Conservation (phyloP, 2,329 filamentous ascomycete genomes). For the Paraphaeosphaeria sporulosa region DNA sequence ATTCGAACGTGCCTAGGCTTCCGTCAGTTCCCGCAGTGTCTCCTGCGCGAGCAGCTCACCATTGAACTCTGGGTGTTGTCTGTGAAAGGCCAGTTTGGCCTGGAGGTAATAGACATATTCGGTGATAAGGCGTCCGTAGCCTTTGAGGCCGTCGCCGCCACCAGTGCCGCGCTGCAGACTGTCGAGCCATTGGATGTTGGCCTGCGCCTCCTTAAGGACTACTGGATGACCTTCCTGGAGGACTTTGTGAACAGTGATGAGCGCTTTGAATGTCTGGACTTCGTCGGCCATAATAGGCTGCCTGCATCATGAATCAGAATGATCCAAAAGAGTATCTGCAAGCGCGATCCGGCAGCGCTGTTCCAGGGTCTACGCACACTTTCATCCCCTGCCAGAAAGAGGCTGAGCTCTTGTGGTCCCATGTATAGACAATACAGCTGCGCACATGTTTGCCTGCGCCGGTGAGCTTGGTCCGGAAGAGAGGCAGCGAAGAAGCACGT, state of each 20-base stretch:
- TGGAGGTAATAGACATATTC: conserved; percentile 97
- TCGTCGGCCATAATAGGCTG: conserved; percentile 99
- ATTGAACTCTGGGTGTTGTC: conserved; percentile 97
- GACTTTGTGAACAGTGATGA: conserved; percentile 97
- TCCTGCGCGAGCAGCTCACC: conserved; percentile 57
- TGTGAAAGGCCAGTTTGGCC: conserved; percentile 94
- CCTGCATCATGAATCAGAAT: conserved; percentile 56
- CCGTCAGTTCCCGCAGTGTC: conserved; percentile 24
- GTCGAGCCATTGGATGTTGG: conserved; percentile 89
- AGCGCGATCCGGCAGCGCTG: neutral
- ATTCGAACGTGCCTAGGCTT: conserved; percentile 80
- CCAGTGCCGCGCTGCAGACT: conserved; percentile 83
- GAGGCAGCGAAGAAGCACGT: conserved; percentile 31
- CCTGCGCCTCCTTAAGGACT: conserved; percentile 86
- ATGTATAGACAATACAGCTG: conserved; percentile 97
- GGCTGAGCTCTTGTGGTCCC: conserved; percentile 95
- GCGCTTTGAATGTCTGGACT: conserved; percentile 97
- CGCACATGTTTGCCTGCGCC: conserved; percentile 86
- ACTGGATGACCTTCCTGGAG: conserved; percentile 94
- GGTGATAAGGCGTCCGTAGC: conserved; percentile 88
- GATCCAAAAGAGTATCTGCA: neutral
- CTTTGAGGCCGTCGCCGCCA: conserved; percentile 80
- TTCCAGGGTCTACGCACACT: conserved; percentile 68
- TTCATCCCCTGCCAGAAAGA: conserved; percentile 99
- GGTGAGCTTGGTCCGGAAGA: conserved; percentile 37